Evolutionary conservation across 495 filamentous ascomycete species (phyloP).

Genomic region (Penicillium herquei): DNA sequence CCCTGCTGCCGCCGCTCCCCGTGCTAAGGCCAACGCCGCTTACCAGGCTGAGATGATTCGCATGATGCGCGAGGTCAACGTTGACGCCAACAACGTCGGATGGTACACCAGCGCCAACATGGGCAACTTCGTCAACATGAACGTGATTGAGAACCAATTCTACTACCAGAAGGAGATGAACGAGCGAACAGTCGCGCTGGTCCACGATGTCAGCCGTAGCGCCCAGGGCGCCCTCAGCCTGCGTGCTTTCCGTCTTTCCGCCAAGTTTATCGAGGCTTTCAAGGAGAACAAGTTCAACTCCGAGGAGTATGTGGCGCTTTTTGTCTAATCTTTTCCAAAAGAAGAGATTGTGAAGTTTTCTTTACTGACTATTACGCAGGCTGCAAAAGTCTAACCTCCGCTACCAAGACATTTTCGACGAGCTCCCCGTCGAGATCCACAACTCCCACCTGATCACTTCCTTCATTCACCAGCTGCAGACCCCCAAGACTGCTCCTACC

Average conservation of each 20-base stretch:
- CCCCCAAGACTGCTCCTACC: conserved; percentile 55
- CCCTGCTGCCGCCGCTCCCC: conserved; percentile 81
- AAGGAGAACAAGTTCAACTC: conserved; percentile 97
- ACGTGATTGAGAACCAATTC: conserved; percentile 97
- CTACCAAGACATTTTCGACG: conserved; percentile 90
- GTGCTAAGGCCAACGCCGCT: conserved; percentile 80
- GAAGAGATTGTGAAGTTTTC: not conserved
- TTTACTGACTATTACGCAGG: conserved; percentile 39
- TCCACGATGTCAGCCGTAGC: conserved; percentile 93
- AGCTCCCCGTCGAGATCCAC: conserved; percentile 89
- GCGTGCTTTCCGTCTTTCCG: conserved; percentile 85
- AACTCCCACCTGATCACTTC: conserved; percentile 96
- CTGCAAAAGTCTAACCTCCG: conserved; percentile 88
- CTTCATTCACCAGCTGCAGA: conserved; percentile 85
- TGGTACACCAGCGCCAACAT: conserved; percentile 99
- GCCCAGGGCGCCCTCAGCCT: conserved; percentile 87
- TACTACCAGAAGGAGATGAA: conserved; percentile 94
- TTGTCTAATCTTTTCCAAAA: not conserved
- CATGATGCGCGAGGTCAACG: conserved; percentile 93
- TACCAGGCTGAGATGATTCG: conserved; percentile 99
- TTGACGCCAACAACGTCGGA: conserved; percentile 95
- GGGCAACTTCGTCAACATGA: conserved; percentile 94
- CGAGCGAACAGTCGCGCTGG: conserved; percentile 87
- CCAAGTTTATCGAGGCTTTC: conserved; percentile 85
- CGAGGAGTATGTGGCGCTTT: conserved; percentile 64